These are phyloP conservation scores for Staphylotrichum tortipilum DNA, from an alignment of 495 filamentous ascomycete genomes.

Conservation along the genomic window DNA sequence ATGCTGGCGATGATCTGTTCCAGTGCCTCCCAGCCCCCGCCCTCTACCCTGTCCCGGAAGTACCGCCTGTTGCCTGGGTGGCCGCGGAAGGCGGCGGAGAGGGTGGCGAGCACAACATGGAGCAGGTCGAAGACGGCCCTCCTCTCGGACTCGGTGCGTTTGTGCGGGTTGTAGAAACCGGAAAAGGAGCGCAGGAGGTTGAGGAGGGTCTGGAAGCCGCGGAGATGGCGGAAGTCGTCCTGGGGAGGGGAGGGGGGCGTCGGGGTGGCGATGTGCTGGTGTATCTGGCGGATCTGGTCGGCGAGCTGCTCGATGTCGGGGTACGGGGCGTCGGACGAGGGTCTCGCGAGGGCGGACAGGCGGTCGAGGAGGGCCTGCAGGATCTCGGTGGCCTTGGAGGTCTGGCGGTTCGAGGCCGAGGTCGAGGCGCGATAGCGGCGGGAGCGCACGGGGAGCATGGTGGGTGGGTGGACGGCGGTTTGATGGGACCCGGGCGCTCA, in stretches of 20 bases:
- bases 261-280: conserved; percentile 41
- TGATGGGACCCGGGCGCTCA: not conserved
- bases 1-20: conserved; percentile 57
- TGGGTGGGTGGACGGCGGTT: too few relatives aligned
- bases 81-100: conserved; percentile 67
- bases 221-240: conserved; percentile 75
- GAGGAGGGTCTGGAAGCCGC: conserved; percentile 71
- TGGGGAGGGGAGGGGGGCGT: conserved; percentile 38
- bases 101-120: conserved; percentile 57
- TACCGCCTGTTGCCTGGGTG: conserved; percentile 83
- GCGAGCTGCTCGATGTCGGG: conserved; percentile 35
- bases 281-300: conserved; percentile 34
- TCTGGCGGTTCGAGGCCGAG: conserved; percentile 46
- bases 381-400: conserved; percentile 50
- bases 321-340: conserved; percentile 22
- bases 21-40: conserved; percentile 70
- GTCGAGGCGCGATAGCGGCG: conserved; percentile 56
- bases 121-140: conserved; percentile 58
- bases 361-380: conserved; percentile 51
- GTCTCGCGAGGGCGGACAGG: conserved; percentile 28
- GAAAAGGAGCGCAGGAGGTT: conserved; percentile 58
- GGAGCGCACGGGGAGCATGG: conserved; percentile 38
- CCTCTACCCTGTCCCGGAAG: conserved; percentile 63
- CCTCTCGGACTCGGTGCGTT: conserved; percentile 50
- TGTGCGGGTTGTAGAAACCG: conserved; percentile 60